Base-by-base conservation (phyloP, 2,329 filamentous ascomycete species). In the Elsinoe batatas region DNA sequence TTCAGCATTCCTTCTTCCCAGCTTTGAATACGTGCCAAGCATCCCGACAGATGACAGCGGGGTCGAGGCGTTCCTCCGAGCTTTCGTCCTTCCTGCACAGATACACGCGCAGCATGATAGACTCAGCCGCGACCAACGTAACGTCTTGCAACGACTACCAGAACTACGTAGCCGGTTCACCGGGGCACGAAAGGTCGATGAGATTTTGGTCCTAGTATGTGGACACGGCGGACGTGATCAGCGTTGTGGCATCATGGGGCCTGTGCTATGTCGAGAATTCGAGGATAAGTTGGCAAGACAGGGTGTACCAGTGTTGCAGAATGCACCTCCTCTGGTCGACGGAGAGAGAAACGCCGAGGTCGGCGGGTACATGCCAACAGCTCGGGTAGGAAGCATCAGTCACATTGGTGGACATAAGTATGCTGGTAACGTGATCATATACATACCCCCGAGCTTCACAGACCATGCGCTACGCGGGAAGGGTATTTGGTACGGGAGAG, bases 371-470 rank as follows among this genome's bases (percentile, higher is more conserved):
- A 53, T 59, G 10, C 60, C 61, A 5, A 72, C 76, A 0, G 85
- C 82, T 1, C 73, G 83, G 47, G 79, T 91, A 0, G 88, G 81
- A 0, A 64, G 85, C 55, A 86, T 91, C 56, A 88, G 84, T 58
- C 88, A 94, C 64, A 83, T 94, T 54, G 87, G 88, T 1, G 88
- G 88, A 0, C 88, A 94, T 70, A 91, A 90, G 67, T 91, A 85
- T 67, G 88, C 88, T 0, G 88, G 88, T 1, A 94, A 94, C 67
- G 80, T 91, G 35, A 89, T 93, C 47, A 71, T 93, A 1, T 93
- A 93, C 64, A 67, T 93, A 4, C 88, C 88, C 3, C 84, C 83
- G 0, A 65, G 64, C 2, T 64, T 65, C 59, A 59, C 53, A 4
- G 60, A 38, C 0, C 81, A 87, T 65, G 76, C 80, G 3, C 69